phyloP scores from a whole-genome alignment of 192 early-diverging fungal species.

The Glomus cerebriforme region DNA sequence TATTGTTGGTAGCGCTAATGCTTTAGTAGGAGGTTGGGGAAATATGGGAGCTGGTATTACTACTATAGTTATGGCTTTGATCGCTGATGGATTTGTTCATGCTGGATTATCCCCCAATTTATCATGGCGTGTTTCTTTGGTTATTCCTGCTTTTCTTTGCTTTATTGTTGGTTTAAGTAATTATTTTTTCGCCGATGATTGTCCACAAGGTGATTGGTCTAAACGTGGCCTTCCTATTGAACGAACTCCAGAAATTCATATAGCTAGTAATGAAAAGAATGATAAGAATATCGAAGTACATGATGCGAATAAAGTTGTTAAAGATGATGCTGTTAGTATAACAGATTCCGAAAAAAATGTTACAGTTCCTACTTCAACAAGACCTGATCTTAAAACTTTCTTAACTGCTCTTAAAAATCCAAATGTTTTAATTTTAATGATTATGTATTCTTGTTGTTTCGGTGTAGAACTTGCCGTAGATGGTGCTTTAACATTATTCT shows the following conservation, averaged over 20 bases:
- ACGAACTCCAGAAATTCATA: conserved; percentile 20
- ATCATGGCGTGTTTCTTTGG: conserved; percentile 55
- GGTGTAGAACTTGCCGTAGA: conserved; percentile 67
- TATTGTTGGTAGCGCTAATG: conserved; percentile 70
- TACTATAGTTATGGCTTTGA: conserved; percentile 58
- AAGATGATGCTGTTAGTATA: conserved; percentile 44
- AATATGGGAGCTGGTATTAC: conserved; percentile 69
- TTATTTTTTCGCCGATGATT: conserved; percentile 46
- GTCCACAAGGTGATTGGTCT: conserved; percentile 42
- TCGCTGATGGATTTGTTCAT: conserved; percentile 42
- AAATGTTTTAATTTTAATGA: conserved; percentile 50
- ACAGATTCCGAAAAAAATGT: conserved; percentile 33
- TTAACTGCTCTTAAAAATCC: conserved; percentile 36
- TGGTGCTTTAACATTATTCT: conserved; percentile 54
- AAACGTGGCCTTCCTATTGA: conserved; percentile 14
- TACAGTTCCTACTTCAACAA: neutral
- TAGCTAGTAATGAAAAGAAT: conserved; percentile 38
- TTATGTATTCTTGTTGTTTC: conserved; percentile 65
- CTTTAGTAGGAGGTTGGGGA: conserved; percentile 68
- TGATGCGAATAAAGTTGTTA: conserved; percentile 39
- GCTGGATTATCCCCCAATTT: conserved; percentile 31
- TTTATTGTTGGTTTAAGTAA: conserved; percentile 37
- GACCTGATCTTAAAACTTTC: neutral
- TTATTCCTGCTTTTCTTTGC: conserved; percentile 42
- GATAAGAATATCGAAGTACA: conserved; percentile 32